A percentile compares a stretch with the other conserved stretches of the same genome.
phyloP scores from a whole-genome alignment of 805 yeast genomes.

The Cephaloascus fragrans region DNA sequence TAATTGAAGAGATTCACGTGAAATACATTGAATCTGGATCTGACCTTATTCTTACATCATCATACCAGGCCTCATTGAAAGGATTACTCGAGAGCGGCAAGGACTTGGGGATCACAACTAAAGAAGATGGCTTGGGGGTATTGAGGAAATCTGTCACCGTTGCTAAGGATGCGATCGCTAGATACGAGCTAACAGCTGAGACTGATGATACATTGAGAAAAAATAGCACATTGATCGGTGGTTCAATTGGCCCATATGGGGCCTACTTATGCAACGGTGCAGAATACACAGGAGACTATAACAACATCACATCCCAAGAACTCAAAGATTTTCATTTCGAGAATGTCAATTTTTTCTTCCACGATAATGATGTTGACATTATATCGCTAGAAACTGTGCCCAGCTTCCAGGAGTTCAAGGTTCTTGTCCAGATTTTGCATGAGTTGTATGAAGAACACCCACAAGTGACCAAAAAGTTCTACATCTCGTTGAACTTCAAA shows the following conservation, averaged over 20 bases:
- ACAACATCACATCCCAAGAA: constrained; percentile 19
- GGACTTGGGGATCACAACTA: background rate
- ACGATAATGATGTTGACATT: constrained; percentile 36
- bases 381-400: constrained; percentile 73
- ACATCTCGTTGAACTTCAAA: constrained; percentile 26
- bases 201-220: too few relatives aligned
- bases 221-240: constrained; percentile 29
- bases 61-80: constrained; percentile 48
- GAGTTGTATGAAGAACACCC: constrained; percentile 21
- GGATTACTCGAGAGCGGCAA: constrained; percentile 20
- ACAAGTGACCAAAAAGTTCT: constrained; percentile 15
- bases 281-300: constrained; percentile 66
- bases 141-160: background rate
- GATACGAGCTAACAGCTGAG: constrained; percentile 3
- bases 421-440: constrained; percentile 30
- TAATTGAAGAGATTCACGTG: constrained; percentile 35
- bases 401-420: constrained; percentile 43
- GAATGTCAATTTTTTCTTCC: constrained; percentile 26
- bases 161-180: background rate
- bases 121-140: background rate
- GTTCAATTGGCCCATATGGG: constrained; percentile 73
- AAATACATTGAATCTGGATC: constrained; percentile 47
- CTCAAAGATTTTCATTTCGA: constrained; percentile 42
- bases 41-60: constrained; percentile 41
- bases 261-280: constrained; percentile 58